A percentile compares a stretch with the other conserved stretches of the same genome.
These are phyloP conservation scores for Cymodocea nodosa DNA, from an alignment of 116 monocot species.

Conservation along the genomic window DNA sequence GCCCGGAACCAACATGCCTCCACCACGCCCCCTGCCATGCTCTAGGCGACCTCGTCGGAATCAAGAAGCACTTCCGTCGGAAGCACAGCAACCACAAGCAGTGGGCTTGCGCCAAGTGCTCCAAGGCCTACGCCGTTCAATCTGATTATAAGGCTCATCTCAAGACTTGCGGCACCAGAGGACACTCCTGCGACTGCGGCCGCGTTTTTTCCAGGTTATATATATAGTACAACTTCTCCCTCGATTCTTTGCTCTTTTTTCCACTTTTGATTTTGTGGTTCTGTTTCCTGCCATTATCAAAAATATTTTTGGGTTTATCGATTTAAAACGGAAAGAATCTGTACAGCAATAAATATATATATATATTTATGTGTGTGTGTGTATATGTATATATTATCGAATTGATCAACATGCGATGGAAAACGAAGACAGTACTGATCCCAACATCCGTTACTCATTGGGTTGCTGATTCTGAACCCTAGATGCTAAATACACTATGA, in stretches of 20 bases:
- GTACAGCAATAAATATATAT: too few species aligned
- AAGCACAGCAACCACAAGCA: slow-evolving; percentile 67
- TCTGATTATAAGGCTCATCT: slow-evolving; percentile 87
- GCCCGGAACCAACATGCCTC: slow-evolving; percentile 82
- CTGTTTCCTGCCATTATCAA: too few species aligned
- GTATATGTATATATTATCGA: neutral
- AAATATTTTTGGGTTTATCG: too few species aligned
- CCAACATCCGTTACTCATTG: too few species aligned
- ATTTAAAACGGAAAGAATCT: too few species aligned
- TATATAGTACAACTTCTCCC: too few species aligned
- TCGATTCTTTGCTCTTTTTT: too few species aligned
- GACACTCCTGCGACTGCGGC: slow-evolving; percentile 85
- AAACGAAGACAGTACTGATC: too few species aligned
- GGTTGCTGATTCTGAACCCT: too few species aligned
- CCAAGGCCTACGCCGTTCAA: slow-evolving; percentile 77
- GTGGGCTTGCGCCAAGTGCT: slow-evolving; percentile 60
- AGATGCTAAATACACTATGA: too few species aligned
- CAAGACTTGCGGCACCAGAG: slow-evolving; percentile 83
- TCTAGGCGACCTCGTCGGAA: slow-evolving; percentile 86
- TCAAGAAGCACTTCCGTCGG: slow-evolving; percentile 89
- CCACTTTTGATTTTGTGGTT: neutral
- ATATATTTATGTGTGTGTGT: too few species aligned
- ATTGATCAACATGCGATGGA: neutral
- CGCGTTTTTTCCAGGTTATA: slow-evolving; percentile 69
- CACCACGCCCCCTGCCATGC: slow-evolving; percentile 90